Evolutionary conservation across 441 rosid genomes (phyloP), one percentile per base, ranked within the genome.

Genomic region (Populus hybrid): DNA sequence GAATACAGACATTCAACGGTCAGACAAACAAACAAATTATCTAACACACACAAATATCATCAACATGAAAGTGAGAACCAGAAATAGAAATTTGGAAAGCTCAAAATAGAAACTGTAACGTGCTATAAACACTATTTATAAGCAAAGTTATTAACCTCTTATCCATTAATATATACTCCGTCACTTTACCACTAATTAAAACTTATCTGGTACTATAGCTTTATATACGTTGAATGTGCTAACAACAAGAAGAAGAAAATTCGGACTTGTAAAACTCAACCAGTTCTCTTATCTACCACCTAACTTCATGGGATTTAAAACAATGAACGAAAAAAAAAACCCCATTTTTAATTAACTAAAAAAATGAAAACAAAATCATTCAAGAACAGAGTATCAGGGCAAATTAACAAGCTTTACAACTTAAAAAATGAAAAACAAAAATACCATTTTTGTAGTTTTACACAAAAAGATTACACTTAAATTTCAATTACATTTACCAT

Each of bases 91-190:
- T 23, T 3, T 50, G 14, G 34, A n/a, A 20, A 30, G 34, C 72
- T 46, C 57, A 18, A 69, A 35, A 34, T 28, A n/a, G 64, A 66
- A 78, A 72, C 57, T 72, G 21, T 65, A 36, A 64, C 50, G 16
- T 64, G 53, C 28, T 11, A 40, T 20, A 28, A 28, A 36, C 18
- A 64, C 75, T 11, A 65, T 32, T 30, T n/a, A 34, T 16, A 50
- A 67, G 68, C 35, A 16, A 65, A 72, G 46, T 32, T 32, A 35
- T n/a, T n/a, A 67, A 34, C 35, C 20, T 67, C 32, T 71, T 32
- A 42, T 65, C 65, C 71, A 78, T 64, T 42, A 46, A 71, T 9
- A 20, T 63, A 66, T 21, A 23, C 42, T 14, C n/a, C 10, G 24
- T 26, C 10, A 69, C 8, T 30, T 12, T 12, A 68, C 18, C 73